Percentiles rank a stretch among this genome's conserved stretches.
These are phyloP conservation scores for Lindgomyces ingoldianus DNA, from an alignment of 495 filamentous ascomycete genomes.

Conservation along the genomic window DNA sequence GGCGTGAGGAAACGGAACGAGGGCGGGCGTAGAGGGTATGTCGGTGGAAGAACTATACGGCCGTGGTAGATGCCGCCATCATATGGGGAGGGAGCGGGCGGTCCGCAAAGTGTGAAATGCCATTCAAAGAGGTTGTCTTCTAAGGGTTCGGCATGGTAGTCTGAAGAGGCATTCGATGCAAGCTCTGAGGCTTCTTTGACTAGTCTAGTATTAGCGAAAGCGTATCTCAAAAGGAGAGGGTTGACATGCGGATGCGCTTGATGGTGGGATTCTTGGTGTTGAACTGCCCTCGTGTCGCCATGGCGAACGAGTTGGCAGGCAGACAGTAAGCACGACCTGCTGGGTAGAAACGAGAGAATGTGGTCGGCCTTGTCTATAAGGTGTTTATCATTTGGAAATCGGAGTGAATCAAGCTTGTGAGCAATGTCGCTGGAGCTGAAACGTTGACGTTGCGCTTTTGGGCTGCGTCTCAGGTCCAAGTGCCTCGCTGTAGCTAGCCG, in stretches of 20 bases:
- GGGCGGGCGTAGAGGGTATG: conserved; percentile 87
- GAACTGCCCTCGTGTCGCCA: conserved; percentile 54
- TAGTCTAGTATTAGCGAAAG: conserved; percentile 44
- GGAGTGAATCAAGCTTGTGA: no score
- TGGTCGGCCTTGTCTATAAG: not conserved
- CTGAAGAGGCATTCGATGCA: conserved; percentile 69
- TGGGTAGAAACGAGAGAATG: not conserved
- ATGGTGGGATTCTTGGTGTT: conserved; percentile 80
- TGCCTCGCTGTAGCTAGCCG: conserved; percentile 20
- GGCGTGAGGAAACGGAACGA: conserved; percentile 94
- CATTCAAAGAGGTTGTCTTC: conserved; percentile 94
- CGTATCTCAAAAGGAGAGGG: conserved; percentile 20
- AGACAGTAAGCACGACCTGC: not conserved
- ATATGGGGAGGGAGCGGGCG: conserved; percentile 78
- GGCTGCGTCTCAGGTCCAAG: conserved; percentile 1
- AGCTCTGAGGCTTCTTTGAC: conserved; percentile 87
- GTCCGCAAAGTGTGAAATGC: conserved; percentile 97
- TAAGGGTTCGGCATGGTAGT: conserved; percentile 78
- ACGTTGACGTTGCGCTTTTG: conserved; percentile 22
- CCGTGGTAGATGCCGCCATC: conserved; percentile 86
- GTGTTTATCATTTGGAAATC: no score
- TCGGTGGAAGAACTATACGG: conserved; percentile 83
- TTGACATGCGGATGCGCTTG: conserved; percentile 65
- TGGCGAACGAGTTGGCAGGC: conserved; percentile 23
- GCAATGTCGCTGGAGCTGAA: conserved; percentile 16